Evolutionary conservation across 176 grass and related monocot species (phyloP), one percentile per base, ranked within the genome.

Genomic region (Otatea glauca): DNA sequence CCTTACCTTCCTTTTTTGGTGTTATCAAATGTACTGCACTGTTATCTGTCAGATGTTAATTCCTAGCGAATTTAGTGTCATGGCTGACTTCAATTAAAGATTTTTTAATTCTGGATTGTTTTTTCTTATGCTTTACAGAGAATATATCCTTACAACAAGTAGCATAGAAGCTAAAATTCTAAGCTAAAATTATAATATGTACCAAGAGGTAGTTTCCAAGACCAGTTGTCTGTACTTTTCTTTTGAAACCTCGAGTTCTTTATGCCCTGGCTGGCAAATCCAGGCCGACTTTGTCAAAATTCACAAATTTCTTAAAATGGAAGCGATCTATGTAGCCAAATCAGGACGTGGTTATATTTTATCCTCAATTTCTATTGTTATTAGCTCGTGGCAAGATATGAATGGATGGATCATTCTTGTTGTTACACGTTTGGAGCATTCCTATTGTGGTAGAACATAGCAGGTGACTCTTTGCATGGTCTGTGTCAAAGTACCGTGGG

Each of bases 381-480:
- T 9, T 77, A 78, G 68, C 10, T 73, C 16, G 7, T 80, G 60
- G 65, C 69, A 75, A 73, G n/a, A 75, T 17, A 65, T 59, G 79
- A 44, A 76, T 60, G 47, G 42, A 56, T 78, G 11, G 14, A 11
- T 38, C 23, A 38, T 59, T 58, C 50, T 59, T 38, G 17, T 37
- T 79, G 25, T 50, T 50, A 23, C 25, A 61, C 3, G 18, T 44
- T 39, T 32, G 27, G 41, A 74, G 43, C 60, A 16, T 77, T 58
- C 24, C 66, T 82, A 18, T 29, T 86, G 66, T 83, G 27, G 70
- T 75, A 75, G 79, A 87, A 25, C 79, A 66, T 41, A 39, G 63
- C 15, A 87, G 62, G 68, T 77, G 41, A 16, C 23, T 77, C 25
- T 35, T 64, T 82, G 41, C 72, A 66, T 86, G 72, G 14, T 39